Evolutionary conservation across 192 early-diverging fungal genomes (phyloP).

Genomic region (Coemansia sp.): DNA sequence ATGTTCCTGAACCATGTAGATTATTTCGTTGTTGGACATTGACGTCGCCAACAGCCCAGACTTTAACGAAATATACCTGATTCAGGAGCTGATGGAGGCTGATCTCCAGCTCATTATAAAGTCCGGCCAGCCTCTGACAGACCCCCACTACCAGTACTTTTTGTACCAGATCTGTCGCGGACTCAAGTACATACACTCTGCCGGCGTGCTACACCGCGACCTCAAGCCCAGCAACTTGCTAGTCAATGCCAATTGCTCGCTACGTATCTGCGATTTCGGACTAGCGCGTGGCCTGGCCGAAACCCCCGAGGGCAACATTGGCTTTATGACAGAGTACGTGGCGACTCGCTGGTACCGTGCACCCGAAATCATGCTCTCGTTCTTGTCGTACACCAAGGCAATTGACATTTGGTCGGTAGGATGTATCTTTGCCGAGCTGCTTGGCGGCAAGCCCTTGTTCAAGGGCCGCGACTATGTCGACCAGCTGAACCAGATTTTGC

Average conservation of each 20-base stretch:
- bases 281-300: conserved; percentile 92
- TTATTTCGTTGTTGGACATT: conserved; percentile 91
- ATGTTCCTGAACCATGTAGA: conserved; percentile 57
- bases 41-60: conserved; percentile 81
- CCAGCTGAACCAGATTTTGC: conserved; percentile 96
- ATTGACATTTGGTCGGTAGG: conserved; percentile 99
- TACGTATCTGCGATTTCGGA: conserved; percentile 99
- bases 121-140: conserved; percentile 88
- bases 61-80: conserved; percentile 95
- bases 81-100: conserved; percentile 99
- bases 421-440: conserved; percentile 98
- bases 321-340: conserved; percentile 99
- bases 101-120: conserved; percentile 98
- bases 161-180: conserved; percentile 96
- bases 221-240: conserved; percentile 94
- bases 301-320: conserved; percentile 77
- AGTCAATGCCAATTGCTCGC: conserved; percentile 90
- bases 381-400: conserved; percentile 98
- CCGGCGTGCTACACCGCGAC: conserved; percentile 97
- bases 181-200: conserved; percentile 98
- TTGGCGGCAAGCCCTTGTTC: conserved; percentile 91
- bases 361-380: conserved; percentile 98
- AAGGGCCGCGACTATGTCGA: conserved; percentile 98
- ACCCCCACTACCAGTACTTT: conserved; percentile 99
- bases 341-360: conserved; percentile 99